Percentiles rank a stretch among this genome's conserved stretches.
Conservation (phyloP, 495 filamentous ascomycete genomes). For the Ascobolus immersus region DNA sequence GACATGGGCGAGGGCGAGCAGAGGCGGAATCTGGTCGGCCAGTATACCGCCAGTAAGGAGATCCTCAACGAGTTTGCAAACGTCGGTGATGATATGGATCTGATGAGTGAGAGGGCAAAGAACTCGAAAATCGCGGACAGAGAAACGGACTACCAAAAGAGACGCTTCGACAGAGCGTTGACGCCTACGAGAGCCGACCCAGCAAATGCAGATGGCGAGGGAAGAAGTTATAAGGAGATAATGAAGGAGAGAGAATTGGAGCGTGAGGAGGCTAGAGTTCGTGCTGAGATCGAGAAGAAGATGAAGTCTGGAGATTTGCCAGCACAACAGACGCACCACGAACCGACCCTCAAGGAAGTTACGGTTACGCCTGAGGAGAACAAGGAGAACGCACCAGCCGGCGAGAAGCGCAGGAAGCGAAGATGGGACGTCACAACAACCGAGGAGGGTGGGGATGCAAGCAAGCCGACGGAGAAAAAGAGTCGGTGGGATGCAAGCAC, state of each 20-base stretch:
- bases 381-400: slow-evolving; percentile 16
- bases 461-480: slow-evolving; percentile 2
- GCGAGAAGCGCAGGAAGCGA: slow-evolving; percentile 49
- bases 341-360: slow-evolving; percentile 45
- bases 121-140: slow-evolving; percentile 69
- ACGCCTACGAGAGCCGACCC: slow-evolving; percentile 76
- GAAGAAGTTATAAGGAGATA: slow-evolving; percentile 65
- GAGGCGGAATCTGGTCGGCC: slow-evolving; percentile 61
- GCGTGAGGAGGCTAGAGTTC: slow-evolving; percentile 76
- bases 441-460: slow-evolving; percentile 16
- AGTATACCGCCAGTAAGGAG: slow-evolving; percentile 78
- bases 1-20: slow-evolving; percentile 49
- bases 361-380: no score
- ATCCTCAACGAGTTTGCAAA: slow-evolving; percentile 92
- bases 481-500: background rate
- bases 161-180: slow-evolving; percentile 61
- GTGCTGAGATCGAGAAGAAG: slow-evolving; percentile 54
- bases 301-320: slow-evolving; percentile 22
- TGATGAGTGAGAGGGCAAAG: slow-evolving; percentile 59
- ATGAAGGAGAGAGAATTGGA: slow-evolving; percentile 84
- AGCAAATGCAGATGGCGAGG: slow-evolving; percentile 30
- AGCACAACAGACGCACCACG: slow-evolving; percentile 31
- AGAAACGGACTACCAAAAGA: slow-evolving; percentile 95
- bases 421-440: slow-evolving; percentile 59
- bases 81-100: slow-evolving; percentile 58